Base-by-base conservation (phyloP, 257 asterid genomes). In the Nemophila menziesii region DNA sequence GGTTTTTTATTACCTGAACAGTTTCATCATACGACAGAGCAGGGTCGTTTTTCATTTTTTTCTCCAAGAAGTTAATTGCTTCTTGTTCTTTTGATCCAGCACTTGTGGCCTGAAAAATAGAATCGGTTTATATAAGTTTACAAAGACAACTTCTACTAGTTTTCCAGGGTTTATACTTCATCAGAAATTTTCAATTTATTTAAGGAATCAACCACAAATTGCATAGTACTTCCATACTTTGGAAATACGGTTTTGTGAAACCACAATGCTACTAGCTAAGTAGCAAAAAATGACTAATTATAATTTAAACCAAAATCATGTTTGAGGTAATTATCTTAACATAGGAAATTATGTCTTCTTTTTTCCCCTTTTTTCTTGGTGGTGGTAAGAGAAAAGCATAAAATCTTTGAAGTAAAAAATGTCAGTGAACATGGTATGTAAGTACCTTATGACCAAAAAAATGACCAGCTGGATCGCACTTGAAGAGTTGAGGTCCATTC, bases 381-480 rank as follows among this genome's bases (percentile, higher is more conserved):
- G n/a, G n/a, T n/a, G n/a, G n/a, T n/a, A 24, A 24, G 9, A 9
- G 33, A 24, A 24, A 24, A 4, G 9, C 33, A 24, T 24, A 13
- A 29, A 29, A 3, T 29, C 8, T 29, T 13, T 29, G 12, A 29
- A 13, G 36, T 7, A 29, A 29, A 10, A 29, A 29, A 29, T 29
- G 9, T 29, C 36, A 29, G 12, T 29, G 36, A 29, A 8, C 22
- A 4, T 13, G 39, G 20, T 29, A 4, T 7, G 1, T 43, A 24
- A 44, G 56, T 71, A 90, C 99, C 94, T 92, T 92, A 34, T 92
- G 99, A 54, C 99, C 99, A 37, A 79, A 92, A 63, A 92, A 92
- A 65, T 92, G 96, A 54, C 99, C 99, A 9, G 99, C 99, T n/a
- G 99, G 99, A 51, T 92, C 99, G 60, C 99, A 92, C 56, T 92